Base-by-base conservation (phyloP, 768 basidiomycete species). In the Boletus subparvulus region DNA sequence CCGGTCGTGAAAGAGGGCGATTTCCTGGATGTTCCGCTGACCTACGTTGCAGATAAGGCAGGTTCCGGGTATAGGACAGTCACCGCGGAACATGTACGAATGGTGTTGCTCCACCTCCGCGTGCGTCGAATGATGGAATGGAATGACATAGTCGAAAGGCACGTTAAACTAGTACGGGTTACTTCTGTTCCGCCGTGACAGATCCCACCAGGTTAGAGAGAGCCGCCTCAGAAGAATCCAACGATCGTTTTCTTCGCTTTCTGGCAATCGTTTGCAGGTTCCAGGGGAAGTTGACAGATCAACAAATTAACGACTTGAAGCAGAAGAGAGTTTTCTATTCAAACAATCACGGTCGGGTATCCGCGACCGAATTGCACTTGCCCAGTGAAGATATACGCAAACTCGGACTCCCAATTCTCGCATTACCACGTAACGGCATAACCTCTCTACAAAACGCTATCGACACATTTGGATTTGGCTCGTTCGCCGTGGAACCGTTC, bases 391-490 rank as follows among this genome's bases (percentile, higher is more conserved):
- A 78, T 2, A 80, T 93, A 54, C 79, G 88, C 21, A 75, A 80
- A 42, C 75, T 98, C 8, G 82, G 81, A 13, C 73, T 98, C n/a
- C 94, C 94, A 4, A 66, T 94, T 6, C 78, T 98, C 33, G 88
- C 52, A 24, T 55, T 64, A 14, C 57, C 52, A 17, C 33, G 9
- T 14, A 41, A 42, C 3, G 9, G 28, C n/a, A 8, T 42, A 17
- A 11, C n/a, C 35, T 19, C 19, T 36, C 30, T 46, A 11, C 50
- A 49, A 19, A 21, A 4, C 26, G 14, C 1, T 32, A 9, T 43
- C 14, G 52, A 43, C 41, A 7, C 32, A 5, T 37, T 21, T 21
- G 21, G 21, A 21, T 21, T 41, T 36, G 21, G 26, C 19, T 7
- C 41, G 17, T 37, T 35, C 12, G 3, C 5, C 16, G 4, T 59